phyloP scores from a whole-genome alignment of 805 yeast genomes.

The Saccharomycopsis javanensis region DNA sequence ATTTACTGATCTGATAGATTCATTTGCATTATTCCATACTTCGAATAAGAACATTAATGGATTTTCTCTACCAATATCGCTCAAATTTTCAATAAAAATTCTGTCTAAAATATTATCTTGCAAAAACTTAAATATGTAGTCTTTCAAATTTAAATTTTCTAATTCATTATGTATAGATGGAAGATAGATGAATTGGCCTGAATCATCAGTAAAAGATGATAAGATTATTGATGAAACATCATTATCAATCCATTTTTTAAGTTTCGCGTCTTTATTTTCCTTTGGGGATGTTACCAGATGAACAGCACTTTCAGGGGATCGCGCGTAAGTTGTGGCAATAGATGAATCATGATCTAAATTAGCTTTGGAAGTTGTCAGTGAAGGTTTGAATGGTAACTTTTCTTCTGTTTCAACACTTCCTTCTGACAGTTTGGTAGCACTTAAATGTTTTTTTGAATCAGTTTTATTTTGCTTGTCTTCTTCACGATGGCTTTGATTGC shows the following conservation, averaged over 20 bases:
- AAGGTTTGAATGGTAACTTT: not conserved
- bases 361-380: not conserved
- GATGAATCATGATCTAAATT: not conserved
- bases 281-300: not conserved
- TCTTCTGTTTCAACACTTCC: not conserved
- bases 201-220: slow-evolving; percentile 1
- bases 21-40: slow-evolving; percentile 34
- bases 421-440: not conserved
- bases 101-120: slow-evolving; percentile 32
- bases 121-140: slow-evolving; percentile 1
- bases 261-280: not conserved
- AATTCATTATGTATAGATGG: slow-evolving; percentile 1
- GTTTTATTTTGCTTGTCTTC: not conserved
- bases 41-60: slow-evolving; percentile 40
- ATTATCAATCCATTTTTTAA: slow-evolving; percentile 8
- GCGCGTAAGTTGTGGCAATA: not conserved
- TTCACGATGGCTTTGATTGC: not conserved
- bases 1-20: slow-evolving; percentile 4
- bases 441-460: not conserved
- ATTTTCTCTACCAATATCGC: slow-evolving; percentile 41
- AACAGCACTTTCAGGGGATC: no score
- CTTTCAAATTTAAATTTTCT: not conserved
- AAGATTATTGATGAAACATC: slow-evolving; percentile 3
- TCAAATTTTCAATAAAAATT: slow-evolving; percentile 43
- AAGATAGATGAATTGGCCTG: slow-evolving; percentile 2